Evolutionary conservation across 2,329 filamentous ascomycete species (phyloP).

Genomic region (Sporothrix pseudoabietina): DNA sequence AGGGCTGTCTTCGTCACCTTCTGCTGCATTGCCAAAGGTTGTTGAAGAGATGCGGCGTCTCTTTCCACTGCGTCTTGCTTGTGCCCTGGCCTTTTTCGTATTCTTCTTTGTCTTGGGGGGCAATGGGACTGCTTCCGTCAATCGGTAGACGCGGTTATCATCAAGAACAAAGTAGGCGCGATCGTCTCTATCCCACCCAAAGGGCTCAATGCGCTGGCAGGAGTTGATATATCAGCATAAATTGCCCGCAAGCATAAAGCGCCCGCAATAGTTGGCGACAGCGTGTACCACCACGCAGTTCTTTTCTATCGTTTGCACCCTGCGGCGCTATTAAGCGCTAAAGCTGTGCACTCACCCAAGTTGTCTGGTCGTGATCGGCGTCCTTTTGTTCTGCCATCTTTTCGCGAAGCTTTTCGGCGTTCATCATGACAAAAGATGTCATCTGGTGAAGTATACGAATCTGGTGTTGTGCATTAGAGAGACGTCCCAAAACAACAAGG

Average conservation of each 20-base stretch:
- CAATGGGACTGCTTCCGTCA: conserved; percentile 71
- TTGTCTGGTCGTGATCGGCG: conserved; percentile 78
- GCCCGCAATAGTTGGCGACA: not conserved
- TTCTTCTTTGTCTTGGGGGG: conserved; percentile 64
- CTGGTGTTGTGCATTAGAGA: conserved; percentile 42
- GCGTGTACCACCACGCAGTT: not conserved
- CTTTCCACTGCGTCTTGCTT: conserved; percentile 70
- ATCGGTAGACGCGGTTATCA: conserved; percentile 88
- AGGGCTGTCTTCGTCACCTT: conserved; percentile 46
- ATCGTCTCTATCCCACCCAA: conserved; percentile 86
- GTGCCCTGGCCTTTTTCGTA: conserved; percentile 65
- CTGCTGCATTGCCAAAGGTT: conserved; percentile 41
- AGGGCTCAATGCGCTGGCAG: conserved; percentile 70
- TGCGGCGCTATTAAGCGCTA: not conserved
- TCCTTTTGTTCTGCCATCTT: conserved; percentile 83
- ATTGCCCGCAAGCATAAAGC: no score
- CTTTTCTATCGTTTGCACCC: conserved; percentile 33
- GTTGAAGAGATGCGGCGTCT: conserved; percentile 61
- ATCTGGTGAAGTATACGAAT: conserved; percentile 83
- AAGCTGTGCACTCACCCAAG: conserved; percentile 66
- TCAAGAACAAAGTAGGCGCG: conserved; percentile 88
- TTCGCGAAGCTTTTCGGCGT: conserved; percentile 83
- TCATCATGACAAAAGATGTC: conserved; percentile 84
- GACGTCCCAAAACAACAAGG: not conserved
- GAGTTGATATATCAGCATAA: not conserved